Conservation (phyloP, 2,329 filamentous ascomycete species). For the Ophiostoma perfectum region DNA sequence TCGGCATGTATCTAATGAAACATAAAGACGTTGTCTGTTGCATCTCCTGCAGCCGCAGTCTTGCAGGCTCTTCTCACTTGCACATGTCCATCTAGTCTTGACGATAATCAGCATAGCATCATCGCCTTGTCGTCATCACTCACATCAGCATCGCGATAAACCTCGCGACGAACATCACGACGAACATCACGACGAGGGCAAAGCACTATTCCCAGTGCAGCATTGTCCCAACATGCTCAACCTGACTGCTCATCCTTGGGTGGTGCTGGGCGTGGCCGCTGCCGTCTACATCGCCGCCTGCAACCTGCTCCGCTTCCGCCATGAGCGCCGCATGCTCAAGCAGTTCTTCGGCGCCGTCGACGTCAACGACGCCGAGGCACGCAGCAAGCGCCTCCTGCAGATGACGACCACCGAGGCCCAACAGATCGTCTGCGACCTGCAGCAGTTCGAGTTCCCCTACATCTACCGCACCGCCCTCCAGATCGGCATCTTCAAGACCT, state of each 20-base stretch:
- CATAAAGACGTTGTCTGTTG: too few species aligned
- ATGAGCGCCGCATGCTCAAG: slow-evolving; percentile 32
- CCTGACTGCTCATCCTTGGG: too few species aligned
- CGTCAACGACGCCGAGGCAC: slow-evolving; percentile 34
- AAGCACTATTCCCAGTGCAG: too few species aligned
- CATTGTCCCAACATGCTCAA: too few species aligned
- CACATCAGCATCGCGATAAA: too few species aligned
- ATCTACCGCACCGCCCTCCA: slow-evolving; percentile 37
- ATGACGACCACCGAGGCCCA: slow-evolving; percentile 45
- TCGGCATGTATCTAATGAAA: background rate
- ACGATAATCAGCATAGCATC: too few species aligned
- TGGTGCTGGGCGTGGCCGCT: background rate
- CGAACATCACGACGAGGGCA: too few species aligned
- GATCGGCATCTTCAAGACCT: slow-evolving; percentile 42
- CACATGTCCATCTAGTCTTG: too few species aligned
- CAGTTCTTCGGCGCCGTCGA: slow-evolving; percentile 22
- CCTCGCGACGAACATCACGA: too few species aligned
- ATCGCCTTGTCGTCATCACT: too few species aligned
- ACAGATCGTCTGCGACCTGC: slow-evolving; percentile 37
- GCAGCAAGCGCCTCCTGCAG: slow-evolving; percentile 27
- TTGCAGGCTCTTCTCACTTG: too few species aligned
- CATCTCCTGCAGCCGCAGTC: too few species aligned
- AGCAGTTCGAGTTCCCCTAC: slow-evolving; percentile 37
- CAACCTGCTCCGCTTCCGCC: slow-evolving; percentile 36
- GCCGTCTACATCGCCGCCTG: slow-evolving; percentile 35